These are phyloP conservation scores for Aspergillus coremiiformis DNA, from an alignment of 495 filamentous ascomycete species.

Conservation along the genomic window DNA sequence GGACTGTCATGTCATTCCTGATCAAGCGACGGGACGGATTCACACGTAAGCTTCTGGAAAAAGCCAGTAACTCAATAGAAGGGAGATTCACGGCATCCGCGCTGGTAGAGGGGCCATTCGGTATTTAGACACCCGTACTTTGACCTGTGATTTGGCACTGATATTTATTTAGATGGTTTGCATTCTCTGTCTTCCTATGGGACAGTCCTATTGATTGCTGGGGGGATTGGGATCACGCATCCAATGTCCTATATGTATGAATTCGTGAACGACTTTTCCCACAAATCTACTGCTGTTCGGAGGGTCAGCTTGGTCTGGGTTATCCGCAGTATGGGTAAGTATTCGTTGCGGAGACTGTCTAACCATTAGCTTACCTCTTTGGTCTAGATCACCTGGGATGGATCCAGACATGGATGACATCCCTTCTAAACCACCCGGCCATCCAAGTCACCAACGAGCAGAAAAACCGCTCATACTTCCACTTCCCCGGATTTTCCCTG, in stretches of 20 bases:
- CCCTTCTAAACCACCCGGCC: conserved; percentile 30
- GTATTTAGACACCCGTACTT: conserved; percentile 18
- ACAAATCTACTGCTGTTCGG: conserved; percentile 36
- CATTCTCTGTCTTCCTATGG: conserved; percentile 47
- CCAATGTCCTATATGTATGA: conserved; percentile 48
- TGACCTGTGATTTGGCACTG: neutral
- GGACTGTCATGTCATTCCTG: conserved; percentile 43
- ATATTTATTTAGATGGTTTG: conserved; percentile 30
- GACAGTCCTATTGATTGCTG: conserved; percentile 48
- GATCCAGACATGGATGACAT: conserved; percentile 40
- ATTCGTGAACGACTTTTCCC: conserved; percentile 36
- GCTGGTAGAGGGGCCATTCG: conserved; percentile 51
- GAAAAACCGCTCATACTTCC: conserved; percentile 27
- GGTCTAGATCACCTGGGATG: conserved; percentile 36
- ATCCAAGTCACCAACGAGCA: conserved; percentile 14
- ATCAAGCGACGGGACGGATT: conserved; percentile 49
- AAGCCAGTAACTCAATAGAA: conserved; percentile 32
- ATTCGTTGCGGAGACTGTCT: neutral
- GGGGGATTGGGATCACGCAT: conserved; percentile 55
- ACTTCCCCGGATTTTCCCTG: conserved; percentile 25
- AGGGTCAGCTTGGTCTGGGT: conserved; percentile 37
- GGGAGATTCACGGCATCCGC: conserved; percentile 39
- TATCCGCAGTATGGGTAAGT: conserved; percentile 33
- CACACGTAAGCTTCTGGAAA: conserved; percentile 44
- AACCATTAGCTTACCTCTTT: neutral